Base-by-base conservation (phyloP, 2,329 filamentous ascomycete genomes). In the Xylariaceae sp. region DNA sequence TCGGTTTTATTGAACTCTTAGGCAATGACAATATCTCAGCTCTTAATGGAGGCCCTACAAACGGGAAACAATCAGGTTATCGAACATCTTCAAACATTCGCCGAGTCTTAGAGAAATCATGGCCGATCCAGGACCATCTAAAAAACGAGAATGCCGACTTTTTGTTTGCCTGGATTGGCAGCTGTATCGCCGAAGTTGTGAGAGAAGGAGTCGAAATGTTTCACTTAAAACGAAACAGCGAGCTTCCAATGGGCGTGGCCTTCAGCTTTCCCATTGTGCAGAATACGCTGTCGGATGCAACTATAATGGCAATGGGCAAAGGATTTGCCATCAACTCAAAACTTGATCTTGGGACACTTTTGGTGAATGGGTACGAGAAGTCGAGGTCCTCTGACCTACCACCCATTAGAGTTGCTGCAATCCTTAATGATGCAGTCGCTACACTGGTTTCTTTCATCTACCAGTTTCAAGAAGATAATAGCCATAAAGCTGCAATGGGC, bases 341-440 rank as follows among this genome's bases (percentile, higher is more conserved):
- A 36, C 70, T 85, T 6, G 81, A 88, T 52, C 75, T 89, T 1
- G 84, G 81, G 7, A 78, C 80, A 26, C 78, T 83, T 58, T 73
- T 89, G 6, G 70, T 80, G 8, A 72, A 75, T 27, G 86, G 85
- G 0, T 89, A 89, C 62, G 74, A 79, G 37, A 74, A 75, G 27
- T 73, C 79, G n/a, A 74, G 75, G 29, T 60, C 64, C 4, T 58
- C 70, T 1, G 67, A 72, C 10, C 72, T 92, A 18, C 90, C 89
- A 1, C 80, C 77, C 10, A 81, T 94, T 58, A 81, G 81, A 55
- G 86, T 93, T 45, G 81, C 84, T 7, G 90, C 89, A 43, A 92
- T 94, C 58, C 84, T 89, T 30, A 94, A 93, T 64, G 90, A 94
- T 64, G 84, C 90, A 0, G 89, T 93, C 30, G 87, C 90, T 5